Conservation (phyloP, 768 basidiomycete species). For the Lactarius tabidus region DNA sequence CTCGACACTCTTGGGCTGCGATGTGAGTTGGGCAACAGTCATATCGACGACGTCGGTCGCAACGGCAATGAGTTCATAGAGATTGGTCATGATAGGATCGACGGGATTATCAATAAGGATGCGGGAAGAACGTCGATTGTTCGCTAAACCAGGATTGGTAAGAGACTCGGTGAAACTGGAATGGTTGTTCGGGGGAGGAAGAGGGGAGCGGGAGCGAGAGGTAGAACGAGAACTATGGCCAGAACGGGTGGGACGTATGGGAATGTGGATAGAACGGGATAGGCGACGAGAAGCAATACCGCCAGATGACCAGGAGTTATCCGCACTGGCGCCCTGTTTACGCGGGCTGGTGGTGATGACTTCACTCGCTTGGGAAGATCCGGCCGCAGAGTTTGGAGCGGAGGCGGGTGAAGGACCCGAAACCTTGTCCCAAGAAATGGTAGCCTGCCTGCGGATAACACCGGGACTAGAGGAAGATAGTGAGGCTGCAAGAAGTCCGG, state of each 20-base stretch:
- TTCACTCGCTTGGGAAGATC: conserved; percentile 35
- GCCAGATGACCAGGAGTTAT: conserved; percentile 19
- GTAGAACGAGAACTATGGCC: conserved; percentile 88
- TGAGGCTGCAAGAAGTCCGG: conserved; percentile 59
- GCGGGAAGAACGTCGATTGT: conserved; percentile 74
- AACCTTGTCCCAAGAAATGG: conserved; percentile 63
- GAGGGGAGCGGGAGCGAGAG: conserved; percentile 90
- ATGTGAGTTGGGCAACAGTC: conserved; percentile 79
- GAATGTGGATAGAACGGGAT: conserved; percentile 79
- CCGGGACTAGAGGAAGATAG: conserved; percentile 63
- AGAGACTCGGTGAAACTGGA: conserved; percentile 55
- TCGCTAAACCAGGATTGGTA: conserved; percentile 30
- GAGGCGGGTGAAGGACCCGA: conserved; percentile 47
- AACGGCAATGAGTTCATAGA: conserved; percentile 89
- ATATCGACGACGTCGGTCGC: conserved; percentile 94
- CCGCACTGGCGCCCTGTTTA: conserved; percentile 45
- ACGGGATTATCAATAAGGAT: conserved; percentile 81
- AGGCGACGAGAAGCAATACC: conserved; percentile 69
- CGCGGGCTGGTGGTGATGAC: conserved; percentile 54
- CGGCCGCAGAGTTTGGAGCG: conserved; percentile 51
- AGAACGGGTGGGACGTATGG: conserved; percentile 60
- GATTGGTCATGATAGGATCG: conserved; percentile 83
- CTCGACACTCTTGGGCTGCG: conserved; percentile 80
- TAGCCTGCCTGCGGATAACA: conserved; percentile 63
- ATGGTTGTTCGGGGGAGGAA: conserved; percentile 75